A percentile compares a stretch with the other conserved stretches of the same genome.
These are phyloP conservation scores for Nakataea oryzae DNA, from an alignment of 2,329 filamentous ascomycete species.

Conservation along the genomic window DNA sequence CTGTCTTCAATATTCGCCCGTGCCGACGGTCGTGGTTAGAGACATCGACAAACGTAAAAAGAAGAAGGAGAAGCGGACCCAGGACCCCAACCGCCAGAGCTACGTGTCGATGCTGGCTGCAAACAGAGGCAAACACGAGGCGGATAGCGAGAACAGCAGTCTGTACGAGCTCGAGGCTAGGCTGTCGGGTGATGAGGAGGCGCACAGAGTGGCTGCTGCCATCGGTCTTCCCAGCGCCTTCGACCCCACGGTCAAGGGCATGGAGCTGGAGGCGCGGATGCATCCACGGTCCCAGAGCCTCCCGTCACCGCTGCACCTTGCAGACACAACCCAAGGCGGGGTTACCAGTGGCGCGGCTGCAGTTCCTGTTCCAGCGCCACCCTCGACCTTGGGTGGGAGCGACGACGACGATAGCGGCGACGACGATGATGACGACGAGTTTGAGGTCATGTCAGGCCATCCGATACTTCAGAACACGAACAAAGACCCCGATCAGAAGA, in stretches of 20 bases:
- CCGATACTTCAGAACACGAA: conserved; percentile 30
- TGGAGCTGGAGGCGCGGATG: conserved; percentile 20
- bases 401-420: conserved; percentile 35
- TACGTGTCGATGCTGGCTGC: conserved; percentile 71
- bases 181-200: conserved; percentile 50
- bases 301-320: conserved; percentile 7
- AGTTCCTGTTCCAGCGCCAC: conserved; percentile 9
- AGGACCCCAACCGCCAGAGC: conserved; percentile 64
- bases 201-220: conserved; percentile 52
- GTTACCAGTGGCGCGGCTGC: background rate
- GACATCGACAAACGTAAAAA: conserved; percentile 80
- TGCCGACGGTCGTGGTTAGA: conserved; percentile 85
- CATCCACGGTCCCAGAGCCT: conserved; percentile 7
- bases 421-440: conserved; percentile 29
- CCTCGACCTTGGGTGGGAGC: conserved; percentile 15
- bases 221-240: conserved; percentile 52
- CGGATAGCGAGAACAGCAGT: conserved; percentile 41
- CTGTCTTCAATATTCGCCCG: conserved; percentile 84
- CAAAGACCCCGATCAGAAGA: conserved; percentile 31
- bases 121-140: conserved; percentile 44
- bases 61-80: conserved; percentile 76
- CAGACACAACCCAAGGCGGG: conserved; percentile 1
- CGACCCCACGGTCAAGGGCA: conserved; percentile 52
- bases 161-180: conserved; percentile 43
- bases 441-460: conserved; percentile 26